Evolutionary conservation across 1,284 basidiomycete species (phyloP), one percentile per base, ranked within the genome.

Genomic region (Coniferiporia weirii): DNA sequence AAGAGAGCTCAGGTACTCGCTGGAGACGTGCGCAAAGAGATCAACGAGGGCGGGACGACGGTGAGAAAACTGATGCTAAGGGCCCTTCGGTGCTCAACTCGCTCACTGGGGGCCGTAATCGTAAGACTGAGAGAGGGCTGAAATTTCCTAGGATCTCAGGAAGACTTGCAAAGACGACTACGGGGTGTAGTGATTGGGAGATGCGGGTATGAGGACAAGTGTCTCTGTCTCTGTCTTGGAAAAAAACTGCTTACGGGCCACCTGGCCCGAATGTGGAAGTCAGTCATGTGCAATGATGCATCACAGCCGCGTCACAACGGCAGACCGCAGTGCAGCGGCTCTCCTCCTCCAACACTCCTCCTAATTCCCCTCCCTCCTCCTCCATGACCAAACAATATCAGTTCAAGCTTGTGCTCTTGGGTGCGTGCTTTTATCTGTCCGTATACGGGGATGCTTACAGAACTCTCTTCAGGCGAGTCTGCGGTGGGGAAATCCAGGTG

Each of bases 401-500:
- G 75, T 91, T 91, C 76, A 96, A 96, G 73, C 89, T 96, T 65
- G 93, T 96, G 60, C 82, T 96, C 44, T 83, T 96, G 62, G 93
- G 93, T 94, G 54, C 63, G 79, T 43, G 8, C 12, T 73, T 48
- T 3, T 8, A 51, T 1, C 34, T 44, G 36, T 65, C 55, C 15
- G 36, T 56, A 67, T 46, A n/a, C 19, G 54, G 12, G 52, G 12
- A 36, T 46, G 9, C 43, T 57, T 2, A 15, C 19, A 59, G 17
- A 63, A 45, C 44, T 35, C 38, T 8, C 52, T 51, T 60, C 69
- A 93, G 94, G 95, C 69, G 95, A 98, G 77, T 96, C 93, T 49
- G 95, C 96, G 49, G 95, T 98, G 48, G 95, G 95, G 60, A 98
- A 98, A 81, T 97, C 94, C 63, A 91, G 89, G 90, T 91, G 73